Evolutionary conservation across 495 filamentous ascomycete species (phyloP).

Genomic region (Penicillium cataractarum): DNA sequence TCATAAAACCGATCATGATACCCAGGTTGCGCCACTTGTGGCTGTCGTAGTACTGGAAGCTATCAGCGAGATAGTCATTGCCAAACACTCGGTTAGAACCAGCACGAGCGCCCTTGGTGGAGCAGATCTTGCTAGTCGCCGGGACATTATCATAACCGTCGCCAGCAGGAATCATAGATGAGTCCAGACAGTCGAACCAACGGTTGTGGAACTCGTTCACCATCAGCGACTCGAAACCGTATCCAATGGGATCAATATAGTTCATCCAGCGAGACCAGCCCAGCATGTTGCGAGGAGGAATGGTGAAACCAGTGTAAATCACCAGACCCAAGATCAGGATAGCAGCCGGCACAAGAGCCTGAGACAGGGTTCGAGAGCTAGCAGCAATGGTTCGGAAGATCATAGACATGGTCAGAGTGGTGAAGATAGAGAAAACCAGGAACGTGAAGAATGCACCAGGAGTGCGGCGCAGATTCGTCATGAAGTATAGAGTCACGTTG

Average conservation of each 20-base stretch:
- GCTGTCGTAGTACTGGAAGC: slow-evolving; percentile 57
- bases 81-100: slow-evolving; percentile 53
- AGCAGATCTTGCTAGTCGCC: slow-evolving; percentile 46
- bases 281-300: slow-evolving; percentile 55
- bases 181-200: slow-evolving; percentile 53
- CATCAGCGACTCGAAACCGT: slow-evolving; percentile 55
- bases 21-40: slow-evolving; percentile 76
- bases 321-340: slow-evolving; percentile 55
- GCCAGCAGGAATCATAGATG: slow-evolving; percentile 47
- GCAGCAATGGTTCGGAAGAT: slow-evolving; percentile 57
- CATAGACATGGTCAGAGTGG: slow-evolving; percentile 64
- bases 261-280: slow-evolving; percentile 60
- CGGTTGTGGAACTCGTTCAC: slow-evolving; percentile 65
- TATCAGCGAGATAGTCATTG: slow-evolving; percentile 53
- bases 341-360: slow-evolving; percentile 56
- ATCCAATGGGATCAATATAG: slow-evolving; percentile 54
- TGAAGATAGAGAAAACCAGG: slow-evolving; percentile 58
- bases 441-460: slow-evolving; percentile 62
- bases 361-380: slow-evolving; percentile 53
- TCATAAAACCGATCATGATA: slow-evolving; percentile 67
- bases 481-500: slow-evolving; percentile 64
- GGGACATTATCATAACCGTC: slow-evolving; percentile 26
- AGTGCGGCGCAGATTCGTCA: slow-evolving; percentile 57
- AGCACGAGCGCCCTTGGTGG: slow-evolving; percentile 55
- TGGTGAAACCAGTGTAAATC: slow-evolving; percentile 58